Percentiles rank a stretch among this genome's conserved stretches.
Conservation (phyloP, 2,329 filamentous ascomycete genomes). For the Colletotrichum truncatum region DNA sequence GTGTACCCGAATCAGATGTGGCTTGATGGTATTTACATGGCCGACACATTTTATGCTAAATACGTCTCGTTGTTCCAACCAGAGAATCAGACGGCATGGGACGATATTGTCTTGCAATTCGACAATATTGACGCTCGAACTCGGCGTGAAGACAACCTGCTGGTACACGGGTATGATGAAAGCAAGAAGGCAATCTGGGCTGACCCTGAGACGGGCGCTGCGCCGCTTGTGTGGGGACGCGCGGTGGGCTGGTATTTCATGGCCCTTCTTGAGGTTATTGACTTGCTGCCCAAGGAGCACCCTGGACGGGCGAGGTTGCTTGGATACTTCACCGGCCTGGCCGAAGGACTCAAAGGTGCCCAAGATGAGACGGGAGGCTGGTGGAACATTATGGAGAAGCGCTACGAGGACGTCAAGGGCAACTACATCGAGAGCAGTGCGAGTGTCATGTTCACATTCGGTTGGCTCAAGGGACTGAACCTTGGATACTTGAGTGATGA, state of each 20-base stretch:
- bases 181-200: constrained; percentile 60
- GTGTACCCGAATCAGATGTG: constrained; percentile 64
- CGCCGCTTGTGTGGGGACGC: constrained; percentile 62
- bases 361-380: constrained; percentile 59
- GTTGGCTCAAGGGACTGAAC: constrained; percentile 54
- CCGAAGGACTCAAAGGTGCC: constrained; percentile 48
- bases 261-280: constrained; percentile 59
- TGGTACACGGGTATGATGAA: constrained; percentile 65
- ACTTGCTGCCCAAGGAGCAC: constrained; percentile 50
- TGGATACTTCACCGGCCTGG: constrained; percentile 50
- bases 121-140: constrained; percentile 54
- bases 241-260: constrained; percentile 64
- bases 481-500: constrained; percentile 37
- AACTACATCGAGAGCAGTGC: constrained; percentile 71
- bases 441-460: constrained; percentile 66
- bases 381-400: constrained; percentile 65
- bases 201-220: constrained; percentile 56
- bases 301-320: constrained; percentile 45
- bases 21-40: constrained; percentile 65
- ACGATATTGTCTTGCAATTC: constrained; percentile 55
- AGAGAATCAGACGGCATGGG: constrained; percentile 49
- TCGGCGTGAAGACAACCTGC: constrained; percentile 46
- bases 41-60: constrained; percentile 51
- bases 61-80: constrained; percentile 48
- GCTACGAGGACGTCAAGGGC: constrained; percentile 54